Conservation (phyloP, 179 eudicot genomes). For the Corrigiola litoralis region DNA sequence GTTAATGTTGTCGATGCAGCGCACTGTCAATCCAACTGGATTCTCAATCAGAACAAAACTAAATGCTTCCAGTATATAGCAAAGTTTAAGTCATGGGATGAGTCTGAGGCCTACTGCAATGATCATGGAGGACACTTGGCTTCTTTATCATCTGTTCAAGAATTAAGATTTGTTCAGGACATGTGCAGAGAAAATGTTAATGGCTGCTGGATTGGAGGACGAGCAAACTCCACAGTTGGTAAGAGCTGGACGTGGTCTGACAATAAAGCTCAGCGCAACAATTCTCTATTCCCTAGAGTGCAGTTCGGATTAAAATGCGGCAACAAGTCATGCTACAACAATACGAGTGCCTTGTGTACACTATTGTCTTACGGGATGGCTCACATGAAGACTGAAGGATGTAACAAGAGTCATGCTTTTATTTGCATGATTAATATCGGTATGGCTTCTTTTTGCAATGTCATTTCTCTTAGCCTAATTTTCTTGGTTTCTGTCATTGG, state of each 20-base stretch:
- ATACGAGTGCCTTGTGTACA: slow-evolving; percentile 39
- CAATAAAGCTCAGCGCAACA: slow-evolving; percentile 42
- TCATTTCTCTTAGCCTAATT: not conserved
- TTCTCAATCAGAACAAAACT: slow-evolving; percentile 40
- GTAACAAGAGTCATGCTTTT: slow-evolving; percentile 52
- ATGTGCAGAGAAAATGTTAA: slow-evolving; percentile 40
- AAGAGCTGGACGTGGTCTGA: slow-evolving; percentile 70
- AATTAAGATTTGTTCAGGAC: slow-evolving; percentile 47
- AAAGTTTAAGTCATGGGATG: slow-evolving; percentile 56
- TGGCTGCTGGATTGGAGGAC: slow-evolving; percentile 90
- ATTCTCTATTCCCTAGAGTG: slow-evolving; percentile 32
- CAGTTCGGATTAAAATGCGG: slow-evolving; percentile 33
- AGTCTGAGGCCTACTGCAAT: slow-evolving; percentile 53
- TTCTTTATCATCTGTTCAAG: slow-evolving; percentile 47
- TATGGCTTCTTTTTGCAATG: slow-evolving; percentile 20
- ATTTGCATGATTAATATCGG: slow-evolving; percentile 67
- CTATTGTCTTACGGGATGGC: slow-evolving; percentile 36
- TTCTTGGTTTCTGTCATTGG: not conserved
- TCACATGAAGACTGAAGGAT: slow-evolving; percentile 41
- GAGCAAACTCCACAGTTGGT: slow-evolving; percentile 29
- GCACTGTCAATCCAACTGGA: slow-evolving; percentile 60
- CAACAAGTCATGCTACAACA: slow-evolving; percentile 43
- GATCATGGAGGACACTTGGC: slow-evolving; percentile 57
- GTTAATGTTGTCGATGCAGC: slow-evolving; percentile 27
- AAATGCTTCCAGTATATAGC: slow-evolving; percentile 48